phyloP scores from a whole-genome alignment of 2,329 filamentous ascomycete genomes.

The Colletotrichum scovillei region DNA sequence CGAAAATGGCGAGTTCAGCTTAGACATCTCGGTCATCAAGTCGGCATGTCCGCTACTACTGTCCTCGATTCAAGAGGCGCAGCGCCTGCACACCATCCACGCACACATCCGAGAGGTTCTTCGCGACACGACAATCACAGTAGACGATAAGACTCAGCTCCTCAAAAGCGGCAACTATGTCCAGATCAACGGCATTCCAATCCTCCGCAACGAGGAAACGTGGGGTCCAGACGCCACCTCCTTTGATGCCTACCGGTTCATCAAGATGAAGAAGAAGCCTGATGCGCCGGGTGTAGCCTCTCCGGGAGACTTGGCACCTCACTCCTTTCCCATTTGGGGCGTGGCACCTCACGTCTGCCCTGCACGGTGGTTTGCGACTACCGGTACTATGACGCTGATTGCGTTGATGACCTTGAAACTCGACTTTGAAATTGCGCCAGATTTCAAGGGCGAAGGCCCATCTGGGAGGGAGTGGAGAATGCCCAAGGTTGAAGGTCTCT shows the following conservation, averaged over 20 bases:
- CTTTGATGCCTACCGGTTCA: constrained; percentile 45
- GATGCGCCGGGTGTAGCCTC: background rate
- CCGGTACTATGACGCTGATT: constrained; percentile 10
- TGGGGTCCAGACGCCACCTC: constrained; percentile 43
- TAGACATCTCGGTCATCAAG: constrained; percentile 48
- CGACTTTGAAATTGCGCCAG: constrained; percentile 2
- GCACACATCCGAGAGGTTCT: constrained; percentile 45
- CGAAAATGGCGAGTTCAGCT: constrained; percentile 19
- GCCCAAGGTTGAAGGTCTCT: background rate
- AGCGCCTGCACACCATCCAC: constrained; percentile 42
- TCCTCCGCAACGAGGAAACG: constrained; percentile 1
- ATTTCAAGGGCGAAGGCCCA: background rate
- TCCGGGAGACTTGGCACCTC: constrained; percentile 5
- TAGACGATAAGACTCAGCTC: constrained; percentile 47
- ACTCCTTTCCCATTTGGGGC: constrained; percentile 14
- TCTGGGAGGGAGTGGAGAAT: background rate
- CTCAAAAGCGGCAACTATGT: constrained; percentile 49
- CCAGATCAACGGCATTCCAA: constrained; percentile 45
- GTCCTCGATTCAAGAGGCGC: constrained; percentile 50
- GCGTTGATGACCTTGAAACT: constrained; percentile 15
- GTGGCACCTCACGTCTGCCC: constrained; percentile 18
- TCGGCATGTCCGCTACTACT: constrained; percentile 48
- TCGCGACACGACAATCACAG: constrained; percentile 42
- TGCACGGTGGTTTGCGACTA: constrained; percentile 20
- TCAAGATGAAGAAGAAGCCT: constrained; percentile 31